Percentiles rank a stretch among this genome's conserved stretches.
Evolutionary conservation across 106 monocot genomes (phyloP).

Genomic region (Platanthera zijinensis): DNA sequence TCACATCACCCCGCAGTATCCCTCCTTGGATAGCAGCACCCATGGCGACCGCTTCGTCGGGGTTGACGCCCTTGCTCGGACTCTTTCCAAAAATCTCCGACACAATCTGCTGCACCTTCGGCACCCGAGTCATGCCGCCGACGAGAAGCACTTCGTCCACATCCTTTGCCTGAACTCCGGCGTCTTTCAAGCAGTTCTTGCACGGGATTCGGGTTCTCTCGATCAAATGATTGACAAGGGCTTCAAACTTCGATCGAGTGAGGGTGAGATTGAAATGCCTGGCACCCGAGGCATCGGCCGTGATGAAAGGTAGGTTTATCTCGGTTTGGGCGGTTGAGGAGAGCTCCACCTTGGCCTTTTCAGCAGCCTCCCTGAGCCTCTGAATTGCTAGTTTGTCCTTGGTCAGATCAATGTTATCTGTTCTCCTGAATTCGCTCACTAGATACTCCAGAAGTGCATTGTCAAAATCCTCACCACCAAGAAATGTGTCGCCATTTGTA

Average conservation of each 20-base stretch:
- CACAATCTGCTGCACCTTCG: conserved; percentile 23
- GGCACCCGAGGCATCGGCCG: conserved; percentile 20
- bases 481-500: conserved; percentile 25
- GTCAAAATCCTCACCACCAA: conserved; percentile 38
- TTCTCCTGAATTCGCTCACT: conserved; percentile 19
- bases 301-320: conserved; percentile 24
- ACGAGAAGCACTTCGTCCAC: conserved; percentile 26
- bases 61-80: conserved; percentile 20
- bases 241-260: conserved; percentile 21
- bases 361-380: conserved; percentile 24
- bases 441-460: conserved; percentile 15
- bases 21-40: conserved; percentile 28
- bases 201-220: conserved; percentile 14
- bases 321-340: conserved; percentile 23
- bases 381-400: conserved; percentile 19
- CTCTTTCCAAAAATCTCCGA: conserved; percentile 16
- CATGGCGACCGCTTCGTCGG: conserved; percentile 31
- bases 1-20: conserved; percentile 13
- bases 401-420: conserved; percentile 18
- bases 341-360: conserved; percentile 25
- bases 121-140: conserved; percentile 30
- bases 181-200: conserved; percentile 23
- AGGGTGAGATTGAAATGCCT: conserved; percentile 17
- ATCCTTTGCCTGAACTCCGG: conserved; percentile 11
- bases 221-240: conserved; percentile 17